phyloP scores from a whole-genome alignment of 805 yeast genomes.

The Kluyveromyces wickerhamii region DNA sequence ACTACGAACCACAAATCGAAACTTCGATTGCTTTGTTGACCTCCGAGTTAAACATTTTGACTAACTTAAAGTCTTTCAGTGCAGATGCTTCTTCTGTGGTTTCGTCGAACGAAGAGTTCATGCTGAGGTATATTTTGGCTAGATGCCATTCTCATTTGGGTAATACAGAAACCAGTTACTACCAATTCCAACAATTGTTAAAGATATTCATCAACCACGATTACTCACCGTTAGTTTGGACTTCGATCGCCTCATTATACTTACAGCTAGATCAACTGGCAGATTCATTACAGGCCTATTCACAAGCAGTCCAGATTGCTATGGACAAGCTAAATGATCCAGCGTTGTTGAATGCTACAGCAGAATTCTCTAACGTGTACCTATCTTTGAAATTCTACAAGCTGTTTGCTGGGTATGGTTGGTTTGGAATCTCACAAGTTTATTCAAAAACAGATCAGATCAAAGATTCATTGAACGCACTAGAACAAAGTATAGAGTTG shows the following conservation, averaged over 20 bases:
- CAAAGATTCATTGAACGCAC: constrained; percentile 16
- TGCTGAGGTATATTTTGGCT: constrained; percentile 4
- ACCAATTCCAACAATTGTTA: constrained; percentile 5
- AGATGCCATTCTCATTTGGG: constrained; percentile 5
- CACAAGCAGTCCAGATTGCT: constrained; percentile 38
- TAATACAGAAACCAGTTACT: constrained; percentile 4
- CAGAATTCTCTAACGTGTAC: constrained; percentile 6
- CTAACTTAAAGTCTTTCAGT: not conserved
- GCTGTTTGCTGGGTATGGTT: constrained; percentile 20
- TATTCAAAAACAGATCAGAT: constrained; percentile 15
- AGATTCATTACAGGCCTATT: constrained; percentile 60
- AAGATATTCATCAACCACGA: constrained; percentile 4
- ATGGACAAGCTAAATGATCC: constrained; percentile 4
- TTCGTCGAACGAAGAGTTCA: constrained; percentile 4
- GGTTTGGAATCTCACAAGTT: constrained; percentile 26
- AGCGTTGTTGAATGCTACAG: not conserved
- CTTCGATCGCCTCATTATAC: constrained; percentile 56
- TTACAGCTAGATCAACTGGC: constrained; percentile 50
- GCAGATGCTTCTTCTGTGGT: not conserved
- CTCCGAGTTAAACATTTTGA: not conserved
- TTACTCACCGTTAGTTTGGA: constrained; percentile 49
- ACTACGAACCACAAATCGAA: constrained; percentile 2
- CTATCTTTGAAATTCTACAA: constrained; percentile 11
- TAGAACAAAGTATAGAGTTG: constrained; percentile 13
- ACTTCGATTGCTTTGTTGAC: constrained; percentile 1